These are phyloP conservation scores for Cladophialophora carrionii DNA, from an alignment of 2,329 filamentous ascomycete species.

Conservation along the genomic window DNA sequence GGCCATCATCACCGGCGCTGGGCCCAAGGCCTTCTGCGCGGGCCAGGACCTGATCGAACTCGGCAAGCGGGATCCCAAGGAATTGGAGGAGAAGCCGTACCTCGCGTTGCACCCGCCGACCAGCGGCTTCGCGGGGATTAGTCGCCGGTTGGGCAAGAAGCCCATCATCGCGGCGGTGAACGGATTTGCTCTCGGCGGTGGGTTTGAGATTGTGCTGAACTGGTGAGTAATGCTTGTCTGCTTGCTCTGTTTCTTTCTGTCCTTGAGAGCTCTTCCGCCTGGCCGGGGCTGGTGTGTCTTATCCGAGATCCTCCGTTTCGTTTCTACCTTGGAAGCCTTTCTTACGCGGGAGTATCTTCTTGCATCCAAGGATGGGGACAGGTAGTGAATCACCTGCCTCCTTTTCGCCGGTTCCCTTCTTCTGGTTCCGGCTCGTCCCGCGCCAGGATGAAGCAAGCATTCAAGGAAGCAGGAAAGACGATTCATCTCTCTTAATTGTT, in stretches of 20 bases:
- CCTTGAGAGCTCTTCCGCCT: neutral
- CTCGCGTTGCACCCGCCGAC: conserved; percentile 39
- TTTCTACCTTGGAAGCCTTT: too few relatives aligned
- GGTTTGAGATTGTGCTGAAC: conserved; percentile 66
- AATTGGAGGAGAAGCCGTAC: conserved; percentile 38
- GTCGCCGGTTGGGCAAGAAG: conserved; percentile 69
- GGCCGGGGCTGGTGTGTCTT: neutral
- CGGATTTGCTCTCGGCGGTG: conserved; percentile 73
- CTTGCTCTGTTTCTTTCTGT: conserved; percentile 2
- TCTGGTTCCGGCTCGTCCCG: neutral
- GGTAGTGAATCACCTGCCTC: neutral
- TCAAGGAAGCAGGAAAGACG: too few relatives aligned
- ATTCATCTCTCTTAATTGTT: too few relatives aligned
- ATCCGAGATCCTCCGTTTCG: too few relatives aligned
- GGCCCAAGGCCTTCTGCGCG: conserved; percentile 51
- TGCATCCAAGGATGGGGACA: too few relatives aligned
- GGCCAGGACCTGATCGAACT: conserved; percentile 53
- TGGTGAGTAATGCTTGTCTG: conserved; percentile 32
- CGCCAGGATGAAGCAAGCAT: neutral
- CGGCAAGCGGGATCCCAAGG: conserved; percentile 38
- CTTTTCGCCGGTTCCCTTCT: neutral
- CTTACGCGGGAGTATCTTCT: too few relatives aligned
- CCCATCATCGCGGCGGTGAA: conserved; percentile 77
- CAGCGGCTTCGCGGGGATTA: conserved; percentile 47
- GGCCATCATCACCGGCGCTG: conserved; percentile 51